Evolutionary conservation across 495 filamentous ascomycete species (phyloP).

Genomic region (Pseudoneurospora amorphoporcata): DNA sequence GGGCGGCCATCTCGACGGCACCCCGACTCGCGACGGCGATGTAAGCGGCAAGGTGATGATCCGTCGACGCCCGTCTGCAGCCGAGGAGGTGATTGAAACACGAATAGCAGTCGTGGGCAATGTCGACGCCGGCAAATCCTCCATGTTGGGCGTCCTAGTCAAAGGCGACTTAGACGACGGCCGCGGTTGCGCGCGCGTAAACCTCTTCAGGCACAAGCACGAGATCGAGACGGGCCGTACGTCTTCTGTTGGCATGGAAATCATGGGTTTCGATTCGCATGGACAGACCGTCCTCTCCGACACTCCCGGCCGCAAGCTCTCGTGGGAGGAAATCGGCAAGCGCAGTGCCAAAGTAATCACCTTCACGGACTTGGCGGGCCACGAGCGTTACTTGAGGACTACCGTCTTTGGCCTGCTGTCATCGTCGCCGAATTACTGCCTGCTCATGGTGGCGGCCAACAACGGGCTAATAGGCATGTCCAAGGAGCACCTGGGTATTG

Average conservation of each 20-base stretch:
- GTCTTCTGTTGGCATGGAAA: conserved; percentile 95
- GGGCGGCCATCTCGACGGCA: conserved; percentile 55
- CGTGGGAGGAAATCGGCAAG: conserved; percentile 97
- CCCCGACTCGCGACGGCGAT: conserved; percentile 57
- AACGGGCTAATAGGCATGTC: conserved; percentile 97
- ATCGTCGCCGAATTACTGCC: conserved; percentile 93
- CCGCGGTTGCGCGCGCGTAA: conserved; percentile 85
- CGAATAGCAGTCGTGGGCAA: conserved; percentile 95
- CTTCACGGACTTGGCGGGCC: conserved; percentile 91
- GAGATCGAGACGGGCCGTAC: conserved; percentile 93
- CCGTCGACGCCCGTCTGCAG: conserved; percentile 56
- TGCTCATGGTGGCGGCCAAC: conserved; percentile 97
- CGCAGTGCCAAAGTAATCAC: conserved; percentile 93
- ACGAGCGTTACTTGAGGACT: conserved; percentile 90
- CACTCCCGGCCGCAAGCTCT: conserved; percentile 64
- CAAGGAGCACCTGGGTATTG: conserved; percentile 95
- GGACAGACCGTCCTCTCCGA: conserved; percentile 76
- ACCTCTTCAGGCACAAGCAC: conserved; percentile 96
- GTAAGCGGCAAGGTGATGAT: conserved; percentile 77
- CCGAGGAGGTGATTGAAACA: conserved; percentile 91
- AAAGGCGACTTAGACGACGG: conserved; percentile 95
- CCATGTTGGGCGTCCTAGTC: conserved; percentile 91
- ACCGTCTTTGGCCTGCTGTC: conserved; percentile 93
- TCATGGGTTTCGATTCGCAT: conserved; percentile 90
- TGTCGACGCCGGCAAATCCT: conserved; percentile 94